Evolutionary conservation across 768 basidiomycete species (phyloP).

Genomic region (Suillus luteus): DNA sequence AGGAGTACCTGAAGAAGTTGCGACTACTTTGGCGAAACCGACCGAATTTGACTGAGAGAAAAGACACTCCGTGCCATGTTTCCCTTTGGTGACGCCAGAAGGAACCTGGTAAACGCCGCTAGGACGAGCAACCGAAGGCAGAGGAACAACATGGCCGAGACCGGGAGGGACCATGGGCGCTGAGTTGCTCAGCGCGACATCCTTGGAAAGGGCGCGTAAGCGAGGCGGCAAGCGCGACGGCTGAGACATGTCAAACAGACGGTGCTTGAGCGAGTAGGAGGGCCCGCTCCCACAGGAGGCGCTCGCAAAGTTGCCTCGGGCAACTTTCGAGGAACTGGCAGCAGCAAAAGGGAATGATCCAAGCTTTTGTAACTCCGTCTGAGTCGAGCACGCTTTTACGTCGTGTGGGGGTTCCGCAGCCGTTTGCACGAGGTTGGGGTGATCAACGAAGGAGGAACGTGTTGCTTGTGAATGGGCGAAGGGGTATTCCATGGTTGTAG

Average conservation of each 20-base stretch:
- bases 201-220: slow-evolving; percentile 1
- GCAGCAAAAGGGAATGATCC: not conserved
- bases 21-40: slow-evolving; percentile 11
- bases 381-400: slow-evolving; percentile 24
- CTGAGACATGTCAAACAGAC: slow-evolving; percentile 5
- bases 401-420: slow-evolving; percentile 26
- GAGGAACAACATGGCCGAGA: slow-evolving; percentile 1
- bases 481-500: slow-evolving; percentile 9
- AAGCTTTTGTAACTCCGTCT: slow-evolving; percentile 8
- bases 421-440: slow-evolving; percentile 21
- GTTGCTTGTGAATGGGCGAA: slow-evolving; percentile 11
- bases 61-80: slow-evolving; percentile 21
- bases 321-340: slow-evolving; percentile 8
- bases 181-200: not conserved
- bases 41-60: slow-evolving; percentile 24
- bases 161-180: slow-evolving; percentile 13
- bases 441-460: slow-evolving; percentile 15
- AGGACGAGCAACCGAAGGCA: not conserved
- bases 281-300: slow-evolving; percentile 8
- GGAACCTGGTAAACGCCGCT: not conserved
- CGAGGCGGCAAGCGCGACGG: not conserved
- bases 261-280: slow-evolving; percentile 4
- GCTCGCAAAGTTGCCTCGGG: slow-evolving; percentile 6
- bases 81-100: slow-evolving; percentile 16
- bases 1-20: not conserved